Conservation (phyloP, 495 filamentous ascomycete genomes). For the Pseudoneurospora amorphoporcata region DNA sequence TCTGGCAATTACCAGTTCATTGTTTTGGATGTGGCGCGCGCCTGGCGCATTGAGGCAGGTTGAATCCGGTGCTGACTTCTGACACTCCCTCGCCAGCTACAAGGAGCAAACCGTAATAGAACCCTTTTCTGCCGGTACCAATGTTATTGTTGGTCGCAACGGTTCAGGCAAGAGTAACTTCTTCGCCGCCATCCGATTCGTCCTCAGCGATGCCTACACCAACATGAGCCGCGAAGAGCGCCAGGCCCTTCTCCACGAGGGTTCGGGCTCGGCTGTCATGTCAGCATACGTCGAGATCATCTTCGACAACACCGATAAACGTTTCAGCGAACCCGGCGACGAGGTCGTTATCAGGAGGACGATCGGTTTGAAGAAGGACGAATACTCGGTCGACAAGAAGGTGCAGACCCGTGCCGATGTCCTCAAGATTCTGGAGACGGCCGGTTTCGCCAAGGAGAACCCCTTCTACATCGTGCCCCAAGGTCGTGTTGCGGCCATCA, state of each 20-base stretch:
- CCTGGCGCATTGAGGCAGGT: background rate
- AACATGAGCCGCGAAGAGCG: conserved; percentile 95
- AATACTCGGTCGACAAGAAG: conserved; percentile 93
- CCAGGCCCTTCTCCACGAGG: conserved; percentile 89
- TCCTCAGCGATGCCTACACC: conserved; percentile 94
- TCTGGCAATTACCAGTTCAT: background rate
- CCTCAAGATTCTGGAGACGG: conserved; percentile 89
- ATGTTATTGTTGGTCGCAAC: conserved; percentile 98
- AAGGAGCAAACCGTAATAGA: conserved; percentile 98
- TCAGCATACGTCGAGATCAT: conserved; percentile 98
- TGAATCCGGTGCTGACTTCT: conserved; percentile 10
- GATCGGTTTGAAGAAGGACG: conserved; percentile 95
- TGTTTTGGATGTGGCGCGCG: background rate
- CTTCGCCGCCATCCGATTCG: conserved; percentile 98
- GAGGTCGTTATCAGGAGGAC: conserved; percentile 86
- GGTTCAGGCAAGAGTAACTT: conserved; percentile 99
- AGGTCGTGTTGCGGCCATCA: conserved; percentile 87
- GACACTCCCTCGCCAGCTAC: conserved; percentile 51
- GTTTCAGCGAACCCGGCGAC: conserved; percentile 87
- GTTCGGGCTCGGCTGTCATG: conserved; percentile 95
- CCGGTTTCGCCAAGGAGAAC: conserved; percentile 93
- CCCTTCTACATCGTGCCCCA: conserved; percentile 99
- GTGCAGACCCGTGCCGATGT: conserved; percentile 93
- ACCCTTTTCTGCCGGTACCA: conserved; percentile 94
- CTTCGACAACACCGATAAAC: conserved; percentile 94